Evolutionary conservation across 495 filamentous ascomycete species (phyloP), one percentile per base, ranked within the genome.

Genomic region (Bryoglossum gracile): DNA sequence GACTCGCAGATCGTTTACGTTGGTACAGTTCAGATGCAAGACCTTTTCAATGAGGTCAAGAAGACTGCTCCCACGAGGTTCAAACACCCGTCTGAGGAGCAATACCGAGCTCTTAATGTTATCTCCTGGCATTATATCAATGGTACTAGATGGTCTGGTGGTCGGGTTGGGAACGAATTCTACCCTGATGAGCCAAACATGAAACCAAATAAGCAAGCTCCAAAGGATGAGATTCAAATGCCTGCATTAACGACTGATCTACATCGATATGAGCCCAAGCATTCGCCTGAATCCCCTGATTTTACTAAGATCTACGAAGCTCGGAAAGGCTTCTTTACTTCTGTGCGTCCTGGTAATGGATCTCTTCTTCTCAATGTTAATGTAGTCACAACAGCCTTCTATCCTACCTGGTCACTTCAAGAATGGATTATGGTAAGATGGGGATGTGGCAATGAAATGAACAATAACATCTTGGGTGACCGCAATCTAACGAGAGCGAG

Each of bases 321-420:
- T 4, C 62, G 81, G 1, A 73, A 80, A 42, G 83, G 83, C 0
- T 86, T 76, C 56, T 83, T 84, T 50, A 68, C 78, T 38, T 84
- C 80, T 60, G 73, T 80, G 13, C 76, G 83, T 17, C 69, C 73
- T 2, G 80, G 78, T 9, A 82, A 82, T 1, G 72, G 75, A 3
- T 71, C 80, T 4, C 54, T 83, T 10, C 64, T 84, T 1, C 62
- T 84, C 6, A 84, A 86, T 44, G 71, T 76, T 32, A 74, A 75
- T 23, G 32, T 14, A 11, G 33, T 25, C 1, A 52, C 39, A 5
- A 39, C 49, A n/a, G 49, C 49, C 28, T 69, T 73, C 19, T 64
- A 64, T 10, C 63, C 72, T 28, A 62, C 66, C 4, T 61, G 71
- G 3, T 26, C 18, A n/a, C 23, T 52, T 4, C 14, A 40, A 21